A percentile compares a stretch with the other conserved stretches of the same genome.
Evolutionary conservation across 257 asterid species (phyloP).

Genomic region (Voacanga thouarsii): DNA sequence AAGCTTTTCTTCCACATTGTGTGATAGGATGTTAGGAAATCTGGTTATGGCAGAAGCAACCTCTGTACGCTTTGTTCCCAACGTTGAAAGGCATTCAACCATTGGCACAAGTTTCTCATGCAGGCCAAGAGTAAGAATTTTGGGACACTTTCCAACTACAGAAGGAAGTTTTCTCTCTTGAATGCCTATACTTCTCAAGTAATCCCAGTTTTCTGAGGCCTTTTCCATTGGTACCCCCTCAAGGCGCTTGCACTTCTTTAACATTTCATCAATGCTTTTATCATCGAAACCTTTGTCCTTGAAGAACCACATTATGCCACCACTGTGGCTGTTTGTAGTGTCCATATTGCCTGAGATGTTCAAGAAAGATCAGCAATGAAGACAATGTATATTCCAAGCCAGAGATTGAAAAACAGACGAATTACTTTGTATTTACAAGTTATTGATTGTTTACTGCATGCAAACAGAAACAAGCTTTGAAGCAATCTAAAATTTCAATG

Average conservation of each 20-base stretch:
- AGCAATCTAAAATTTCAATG: not conserved
- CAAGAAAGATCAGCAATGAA: not conserved
- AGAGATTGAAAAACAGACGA: not conserved
- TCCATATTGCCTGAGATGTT: constrained; percentile 62
- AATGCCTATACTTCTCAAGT: constrained; percentile 85
- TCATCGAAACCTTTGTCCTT: constrained; percentile 88
- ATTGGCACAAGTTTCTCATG: constrained; percentile 77
- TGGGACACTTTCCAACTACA: constrained; percentile 76
- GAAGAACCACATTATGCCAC: constrained; percentile 94
- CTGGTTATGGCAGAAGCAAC: constrained; percentile 78
- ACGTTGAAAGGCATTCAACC: constrained; percentile 70
- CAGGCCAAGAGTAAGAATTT: constrained; percentile 71
- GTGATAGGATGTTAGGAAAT: constrained; percentile 80
- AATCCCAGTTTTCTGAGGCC: constrained; percentile 93
- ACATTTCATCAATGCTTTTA: constrained; percentile 59
- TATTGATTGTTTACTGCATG: not conserved
- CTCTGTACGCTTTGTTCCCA: constrained; percentile 76
- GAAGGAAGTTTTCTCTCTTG: constrained; percentile 83
- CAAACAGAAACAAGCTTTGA: not conserved
- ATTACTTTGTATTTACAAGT: not conserved
- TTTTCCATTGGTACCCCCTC: constrained; percentile 56
- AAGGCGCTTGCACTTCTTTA: constrained; percentile 83
- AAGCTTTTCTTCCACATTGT: constrained; percentile 88
- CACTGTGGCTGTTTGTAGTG: constrained; percentile 48
- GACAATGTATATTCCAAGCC: not conserved